Evolutionary conservation across 805 yeast species (phyloP).

Genomic region (Candida dajiaensis): DNA sequence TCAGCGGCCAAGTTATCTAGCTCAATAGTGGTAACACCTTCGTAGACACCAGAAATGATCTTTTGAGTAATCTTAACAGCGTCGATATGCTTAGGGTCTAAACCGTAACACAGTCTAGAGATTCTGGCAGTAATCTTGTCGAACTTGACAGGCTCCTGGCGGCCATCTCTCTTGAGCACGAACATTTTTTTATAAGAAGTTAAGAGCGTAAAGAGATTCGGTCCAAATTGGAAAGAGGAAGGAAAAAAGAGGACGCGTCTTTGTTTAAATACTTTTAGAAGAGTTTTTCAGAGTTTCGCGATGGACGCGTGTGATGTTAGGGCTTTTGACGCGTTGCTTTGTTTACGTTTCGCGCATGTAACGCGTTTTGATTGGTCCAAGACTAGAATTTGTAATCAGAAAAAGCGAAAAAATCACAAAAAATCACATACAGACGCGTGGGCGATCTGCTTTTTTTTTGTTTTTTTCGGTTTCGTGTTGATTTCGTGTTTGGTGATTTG

Average conservation of each 20-base stretch:
- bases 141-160: conserved; percentile 88
- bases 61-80: conserved; percentile 95
- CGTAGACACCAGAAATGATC: conserved; percentile 93
- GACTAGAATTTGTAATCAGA: not conserved
- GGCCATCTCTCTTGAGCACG: conserved; percentile 90
- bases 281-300: not conserved
- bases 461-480: conserved; percentile 7
- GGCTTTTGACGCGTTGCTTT: not conserved
- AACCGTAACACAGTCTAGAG: conserved; percentile 89
- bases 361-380: not conserved
- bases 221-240: not conserved
- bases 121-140: conserved; percentile 96
- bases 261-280: conserved; percentile 2
- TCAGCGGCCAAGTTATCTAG: conserved; percentile 85
- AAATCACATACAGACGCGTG: conserved; percentile 1
- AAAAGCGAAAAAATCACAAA: not conserved
- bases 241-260: conserved; percentile 7
- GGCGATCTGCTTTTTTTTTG: not conserved
- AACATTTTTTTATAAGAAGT: conserved; percentile 41
- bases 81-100: conserved; percentile 87
- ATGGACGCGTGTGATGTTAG: conserved; percentile 1
- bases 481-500: conserved; percentile 5
- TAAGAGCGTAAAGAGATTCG: not conserved
- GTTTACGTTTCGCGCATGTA: not conserved
- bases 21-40: conserved; percentile 93